These are phyloP conservation scores for Rubroboletus satanas DNA, from an alignment of 768 basidiomycete species.

Conservation along the genomic window DNA sequence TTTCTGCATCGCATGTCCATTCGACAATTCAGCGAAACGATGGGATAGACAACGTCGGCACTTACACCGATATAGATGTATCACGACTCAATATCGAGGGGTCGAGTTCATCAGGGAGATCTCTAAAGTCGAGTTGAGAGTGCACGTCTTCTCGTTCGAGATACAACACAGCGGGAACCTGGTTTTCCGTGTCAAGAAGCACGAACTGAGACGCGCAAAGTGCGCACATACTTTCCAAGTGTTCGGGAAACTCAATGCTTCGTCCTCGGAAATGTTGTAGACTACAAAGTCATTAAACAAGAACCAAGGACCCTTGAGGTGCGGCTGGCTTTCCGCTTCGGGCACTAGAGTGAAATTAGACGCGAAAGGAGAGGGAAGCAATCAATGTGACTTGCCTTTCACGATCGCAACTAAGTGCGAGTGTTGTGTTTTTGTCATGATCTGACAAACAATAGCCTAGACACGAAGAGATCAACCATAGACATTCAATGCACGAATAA, in stretches of 20 bases:
- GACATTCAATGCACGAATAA: background rate
- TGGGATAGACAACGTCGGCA: background rate
- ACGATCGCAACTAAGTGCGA: conserved; percentile 88
- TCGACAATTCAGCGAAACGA: background rate
- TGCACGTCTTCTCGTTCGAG: conserved; percentile 69
- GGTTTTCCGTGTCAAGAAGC: conserved; percentile 15
- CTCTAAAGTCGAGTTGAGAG: conserved; percentile 56
- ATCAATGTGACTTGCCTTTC: conserved; percentile 48
- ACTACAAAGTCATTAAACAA: conserved; percentile 98
- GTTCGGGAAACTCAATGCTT: conserved; percentile 84
- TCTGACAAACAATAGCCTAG: conserved; percentile 80
- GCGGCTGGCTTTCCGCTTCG: conserved; percentile 47
- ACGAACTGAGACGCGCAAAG: background rate
- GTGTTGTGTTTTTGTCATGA: conserved; percentile 63
- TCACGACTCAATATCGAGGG: conserved; percentile 75
- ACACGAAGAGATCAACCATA: background rate
- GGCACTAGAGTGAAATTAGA: conserved; percentile 50
- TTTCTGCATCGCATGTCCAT: conserved; percentile 46
- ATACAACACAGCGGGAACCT: conserved; percentile 91
- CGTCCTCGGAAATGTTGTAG: conserved; percentile 74
- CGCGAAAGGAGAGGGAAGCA: background rate
- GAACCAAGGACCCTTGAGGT: conserved; percentile 67
- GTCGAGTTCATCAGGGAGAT: conserved; percentile 65
- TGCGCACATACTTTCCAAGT: conserved; percentile 78
- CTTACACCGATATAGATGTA: conserved; percentile 83